Evolutionary conservation across 202 grass and related monocot species (phyloP), one percentile per base, ranked within the genome.

Genomic region (Digitaria exilis): DNA sequence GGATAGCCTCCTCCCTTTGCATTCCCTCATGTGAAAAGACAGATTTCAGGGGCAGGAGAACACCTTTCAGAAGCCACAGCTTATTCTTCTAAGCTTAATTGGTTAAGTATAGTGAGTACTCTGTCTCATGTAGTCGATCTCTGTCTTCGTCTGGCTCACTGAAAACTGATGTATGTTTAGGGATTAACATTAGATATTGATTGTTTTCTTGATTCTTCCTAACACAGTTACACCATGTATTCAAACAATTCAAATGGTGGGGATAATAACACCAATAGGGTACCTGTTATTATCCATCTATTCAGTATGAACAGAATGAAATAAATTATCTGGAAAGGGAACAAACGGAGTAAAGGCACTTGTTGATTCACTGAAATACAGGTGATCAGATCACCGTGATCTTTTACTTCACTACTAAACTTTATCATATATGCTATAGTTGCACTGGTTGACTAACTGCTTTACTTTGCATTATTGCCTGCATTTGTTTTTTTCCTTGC

Each of bases 41-140:
- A 50, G 41, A 7, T 45, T 37, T 48, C 46, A 77, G 10, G 49
- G 65, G 26, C 57, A 73, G 4, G 14, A 66, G n/a, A 73, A 79
- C 7, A 41, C 25, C 34, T 62, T 71, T 72, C 45, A 21, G 57
- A 41, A 35, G 24, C 28, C 10, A 46, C 4, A 31, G 57, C 37
- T 13, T 14, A 51, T 80, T 51, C 44, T 62, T 48, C 24, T 65
- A 34, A 42, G 30, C 48, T 59, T 61, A 52, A 31, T 65, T 69
- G 43, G 63, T 59, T 41, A 24, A 67, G 42, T 80, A 18, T 52
- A 68, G 67, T 79, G 49, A 79, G 58, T 79, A 79, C 29, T 22
- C 65, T 73, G n/a, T 4, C 67, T 59, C 39, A 68, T 81, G 78
- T 29, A 71, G 25, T 57, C 49, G 48, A 39, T 68, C 50, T 25